Percentiles rank a stretch among this genome's conserved stretches.
phyloP scores from a whole-genome alignment of 2,329 filamentous ascomycete genomes.

The Knoxdaviesia proteae region DNA sequence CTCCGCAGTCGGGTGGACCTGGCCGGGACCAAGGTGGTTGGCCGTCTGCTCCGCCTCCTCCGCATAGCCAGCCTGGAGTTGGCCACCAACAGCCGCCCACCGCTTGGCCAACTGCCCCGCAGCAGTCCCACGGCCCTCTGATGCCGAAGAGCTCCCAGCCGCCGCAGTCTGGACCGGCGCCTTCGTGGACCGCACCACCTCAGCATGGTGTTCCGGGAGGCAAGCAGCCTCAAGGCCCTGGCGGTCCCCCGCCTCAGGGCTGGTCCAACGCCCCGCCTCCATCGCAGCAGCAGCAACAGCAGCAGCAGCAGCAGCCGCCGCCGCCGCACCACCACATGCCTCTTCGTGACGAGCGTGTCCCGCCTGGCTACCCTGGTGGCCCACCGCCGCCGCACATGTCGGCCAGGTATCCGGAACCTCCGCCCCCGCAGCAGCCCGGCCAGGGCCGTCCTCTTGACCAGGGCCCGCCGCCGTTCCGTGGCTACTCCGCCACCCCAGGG shows the following conservation, averaged over 20 bases:
- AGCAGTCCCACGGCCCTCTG: slow-evolving; percentile 8
- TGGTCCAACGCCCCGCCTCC: slow-evolving; percentile 10
- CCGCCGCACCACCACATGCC: slow-evolving; percentile 6
- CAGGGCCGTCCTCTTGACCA: slow-evolving; percentile 17
- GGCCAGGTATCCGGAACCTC: slow-evolving; percentile 1
- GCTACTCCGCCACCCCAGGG: slow-evolving; percentile 22
- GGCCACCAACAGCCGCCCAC: too few species aligned
- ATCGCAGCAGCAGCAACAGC: slow-evolving; percentile 9
- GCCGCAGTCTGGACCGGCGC: not conserved
- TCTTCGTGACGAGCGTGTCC: slow-evolving; percentile 1
- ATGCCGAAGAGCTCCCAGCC: slow-evolving; percentile 8
- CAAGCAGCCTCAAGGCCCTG: not conserved
- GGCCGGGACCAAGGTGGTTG: too few species aligned
- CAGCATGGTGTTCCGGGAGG: not conserved
- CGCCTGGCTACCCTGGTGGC: not conserved
- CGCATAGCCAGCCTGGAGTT: slow-evolving; percentile 15
- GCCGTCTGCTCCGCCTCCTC: slow-evolving; percentile 10
- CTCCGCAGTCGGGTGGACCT: too few species aligned
- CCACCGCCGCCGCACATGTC: slow-evolving; percentile 1
- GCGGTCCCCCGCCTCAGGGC: not conserved
- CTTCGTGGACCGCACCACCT: slow-evolving; percentile 7
- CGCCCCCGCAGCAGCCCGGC: not conserved
- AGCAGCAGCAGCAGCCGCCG: slow-evolving; percentile 7
- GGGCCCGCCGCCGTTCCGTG: slow-evolving; percentile 16
- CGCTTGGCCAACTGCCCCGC: slow-evolving; percentile 7